Percentiles rank a stretch among this genome's conserved stretches.
Evolutionary conservation across 306 rosid genomes (phyloP).

Genomic region (peach (Prunus persica)): DNA sequence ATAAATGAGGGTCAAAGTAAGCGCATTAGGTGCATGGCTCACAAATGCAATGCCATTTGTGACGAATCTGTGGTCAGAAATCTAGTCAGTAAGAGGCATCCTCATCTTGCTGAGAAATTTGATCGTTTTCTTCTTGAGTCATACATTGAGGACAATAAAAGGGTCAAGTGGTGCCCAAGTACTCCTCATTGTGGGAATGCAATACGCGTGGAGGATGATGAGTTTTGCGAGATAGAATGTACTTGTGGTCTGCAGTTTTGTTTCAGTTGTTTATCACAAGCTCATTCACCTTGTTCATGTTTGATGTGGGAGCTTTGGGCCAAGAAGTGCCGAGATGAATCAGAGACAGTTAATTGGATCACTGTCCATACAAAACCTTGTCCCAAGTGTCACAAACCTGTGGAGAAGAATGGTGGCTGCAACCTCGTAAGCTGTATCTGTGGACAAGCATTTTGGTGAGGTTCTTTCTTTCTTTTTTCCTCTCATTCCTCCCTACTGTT

Average conservation of each 20-base stretch:
- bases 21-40: conserved; percentile 88
- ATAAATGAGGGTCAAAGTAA: conserved; percentile 96
- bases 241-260: conserved; percentile 91
- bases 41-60: conserved; percentile 85
- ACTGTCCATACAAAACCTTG: conserved; percentile 94
- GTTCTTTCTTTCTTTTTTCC: conserved; percentile 1
- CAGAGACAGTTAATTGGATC: conserved; percentile 98
- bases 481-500: not conserved
- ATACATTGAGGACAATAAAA: conserved; percentile 89
- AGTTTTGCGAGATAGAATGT: conserved; percentile 88
- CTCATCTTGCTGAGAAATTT: conserved; percentile 81
- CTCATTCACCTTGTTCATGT: conserved; percentile 98
- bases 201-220: conserved; percentile 75
- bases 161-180: conserved; percentile 98
- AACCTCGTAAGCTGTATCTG: conserved; percentile 94
- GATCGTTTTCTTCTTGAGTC: conserved; percentile 94
- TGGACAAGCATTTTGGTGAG: conserved; percentile 96
- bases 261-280: conserved; percentile 70
- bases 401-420: conserved; percentile 99
- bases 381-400: conserved; percentile 93
- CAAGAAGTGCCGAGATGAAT: conserved; percentile 89
- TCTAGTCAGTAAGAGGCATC: conserved; percentile 54
- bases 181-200: conserved; percentile 96
- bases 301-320: conserved; percentile 95
- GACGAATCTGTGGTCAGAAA: conserved; percentile 72